Evolutionary conservation across 2,329 filamentous ascomycete species (phyloP).

Genomic region (Penicillium brasilianum): DNA sequence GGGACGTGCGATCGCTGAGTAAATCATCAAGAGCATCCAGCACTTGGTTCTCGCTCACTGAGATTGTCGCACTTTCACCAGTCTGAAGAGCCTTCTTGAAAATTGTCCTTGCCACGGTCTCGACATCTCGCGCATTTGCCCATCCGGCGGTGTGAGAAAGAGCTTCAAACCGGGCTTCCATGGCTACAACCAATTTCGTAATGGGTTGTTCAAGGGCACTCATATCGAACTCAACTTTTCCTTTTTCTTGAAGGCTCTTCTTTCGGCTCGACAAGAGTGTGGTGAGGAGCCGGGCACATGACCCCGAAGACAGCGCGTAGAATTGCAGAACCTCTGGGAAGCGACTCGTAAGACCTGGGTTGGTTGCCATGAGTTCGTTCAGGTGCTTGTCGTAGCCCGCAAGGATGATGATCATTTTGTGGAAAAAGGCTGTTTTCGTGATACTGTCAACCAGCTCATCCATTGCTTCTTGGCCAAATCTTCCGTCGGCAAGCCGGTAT

Average conservation of each 20-base stretch:
- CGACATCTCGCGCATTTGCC: slow-evolving; percentile 68
- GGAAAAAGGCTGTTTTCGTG: slow-evolving; percentile 62
- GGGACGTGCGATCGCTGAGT: background rate
- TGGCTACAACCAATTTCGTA: background rate
- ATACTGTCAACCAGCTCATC: slow-evolving; percentile 59
- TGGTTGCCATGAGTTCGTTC: slow-evolving; percentile 64
- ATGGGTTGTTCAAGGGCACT: background rate
- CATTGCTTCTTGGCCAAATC: slow-evolving; percentile 62
- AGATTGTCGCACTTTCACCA: slow-evolving; percentile 21
- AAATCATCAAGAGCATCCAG: background rate
- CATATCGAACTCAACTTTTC: background rate
- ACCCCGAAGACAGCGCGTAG: slow-evolving; percentile 46
- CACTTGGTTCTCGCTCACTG: background rate
- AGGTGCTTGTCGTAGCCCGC: slow-evolving; percentile 73
- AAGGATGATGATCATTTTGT: slow-evolving; percentile 69
- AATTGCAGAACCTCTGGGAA: slow-evolving; percentile 69
- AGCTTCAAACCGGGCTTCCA: slow-evolving; percentile 41
- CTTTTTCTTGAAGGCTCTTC: background rate
- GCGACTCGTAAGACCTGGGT: slow-evolving; percentile 67
- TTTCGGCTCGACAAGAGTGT: slow-evolving; percentile 32
- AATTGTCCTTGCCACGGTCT: slow-evolving; percentile 58
- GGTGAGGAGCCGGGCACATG: slow-evolving; percentile 55
- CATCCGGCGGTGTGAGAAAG: slow-evolving; percentile 57
- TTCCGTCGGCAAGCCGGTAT: slow-evolving; percentile 65
- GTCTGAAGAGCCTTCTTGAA: slow-evolving; percentile 42